Evolutionary conservation across 176 grass and related monocot genomes (phyloP).

Genomic region (Avena eriantha): DNA sequence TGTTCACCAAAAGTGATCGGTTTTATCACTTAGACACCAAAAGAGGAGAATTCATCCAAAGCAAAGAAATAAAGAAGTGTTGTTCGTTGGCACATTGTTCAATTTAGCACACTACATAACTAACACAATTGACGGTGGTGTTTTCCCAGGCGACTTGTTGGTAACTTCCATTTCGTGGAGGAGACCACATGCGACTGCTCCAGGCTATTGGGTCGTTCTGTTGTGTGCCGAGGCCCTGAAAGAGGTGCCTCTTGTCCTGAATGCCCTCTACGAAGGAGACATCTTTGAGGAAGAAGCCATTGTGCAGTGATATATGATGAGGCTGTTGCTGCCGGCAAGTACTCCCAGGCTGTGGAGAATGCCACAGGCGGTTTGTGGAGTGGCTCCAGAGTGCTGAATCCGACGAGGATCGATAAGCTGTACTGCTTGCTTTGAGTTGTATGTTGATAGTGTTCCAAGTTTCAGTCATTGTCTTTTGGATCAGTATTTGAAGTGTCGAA

Average conservation of each 20-base stretch:
- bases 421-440: neutral
- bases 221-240: too few species aligned
- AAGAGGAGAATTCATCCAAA: neutral
- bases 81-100: neutral
- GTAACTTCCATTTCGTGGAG: too few species aligned
- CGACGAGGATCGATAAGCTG: neutral
- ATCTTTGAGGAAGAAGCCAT: too few species aligned
- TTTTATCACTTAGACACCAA: too few species aligned
- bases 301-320: too few species aligned
- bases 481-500: neutral
- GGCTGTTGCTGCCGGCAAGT: conserved; percentile 46
- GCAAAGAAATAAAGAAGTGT: neutral
- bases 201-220: too few species aligned
- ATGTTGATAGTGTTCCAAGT: neutral
- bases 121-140: neutral
- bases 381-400: conserved; percentile 81
- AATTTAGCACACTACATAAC: neutral
- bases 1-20: too few species aligned
- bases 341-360: conserved; percentile 56
- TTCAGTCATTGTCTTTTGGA: neutral
- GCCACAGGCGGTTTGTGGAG: conserved; percentile 63
- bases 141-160: too few species aligned
- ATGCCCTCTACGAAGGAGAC: too few species aligned
- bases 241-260: too few species aligned
- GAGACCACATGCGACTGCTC: too few species aligned